These are phyloP conservation scores for Calophaca sinica DNA, from an alignment of 306 rosid species.

Conservation along the genomic window DNA sequence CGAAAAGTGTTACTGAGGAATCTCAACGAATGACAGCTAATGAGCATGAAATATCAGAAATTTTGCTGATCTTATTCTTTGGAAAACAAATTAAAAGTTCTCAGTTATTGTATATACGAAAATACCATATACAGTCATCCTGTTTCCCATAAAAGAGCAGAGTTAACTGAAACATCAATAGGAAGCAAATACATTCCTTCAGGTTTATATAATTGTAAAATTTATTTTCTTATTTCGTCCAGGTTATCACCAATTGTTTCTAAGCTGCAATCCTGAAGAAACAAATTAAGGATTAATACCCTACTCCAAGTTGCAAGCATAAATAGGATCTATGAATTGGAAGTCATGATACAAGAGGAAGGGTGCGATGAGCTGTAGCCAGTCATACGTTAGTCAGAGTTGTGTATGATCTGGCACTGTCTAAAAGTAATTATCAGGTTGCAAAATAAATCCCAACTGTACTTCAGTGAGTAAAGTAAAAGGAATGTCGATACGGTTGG, in stretches of 20 bases:
- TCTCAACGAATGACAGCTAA: conserved; percentile 2
- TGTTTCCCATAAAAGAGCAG: conserved; percentile 26
- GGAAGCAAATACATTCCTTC: conserved; percentile 5
- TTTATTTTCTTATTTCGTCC: conserved; percentile 31
- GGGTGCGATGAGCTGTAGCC: conserved; percentile 9
- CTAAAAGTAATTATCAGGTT: conserved; percentile 10
- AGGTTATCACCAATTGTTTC: conserved; percentile 16
- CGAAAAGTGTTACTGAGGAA: neutral
- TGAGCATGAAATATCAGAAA: conserved; percentile 8
- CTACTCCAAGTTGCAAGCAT: conserved; percentile 31
- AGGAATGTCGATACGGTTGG: conserved; percentile 27
- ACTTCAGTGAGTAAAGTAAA: conserved; percentile 14
- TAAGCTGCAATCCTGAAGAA: conserved; percentile 26
- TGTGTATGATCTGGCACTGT: conserved; percentile 12
- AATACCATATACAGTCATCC: neutral
- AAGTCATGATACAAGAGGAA: conserved; percentile 11
- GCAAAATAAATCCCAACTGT: conserved; percentile 29
- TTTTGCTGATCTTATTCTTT: conserved; percentile 3
- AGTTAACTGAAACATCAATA: neutral
- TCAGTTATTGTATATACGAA: neutral
- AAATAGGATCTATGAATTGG: conserved; percentile 8
- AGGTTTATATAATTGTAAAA: neutral
- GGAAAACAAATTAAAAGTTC: neutral
- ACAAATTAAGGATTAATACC: neutral
- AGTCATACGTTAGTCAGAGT: conserved; percentile 17